These are phyloP conservation scores for Malassezia pachydermatis DNA, from an alignment of 1,284 basidiomycete species.

Conservation along the genomic window DNA sequence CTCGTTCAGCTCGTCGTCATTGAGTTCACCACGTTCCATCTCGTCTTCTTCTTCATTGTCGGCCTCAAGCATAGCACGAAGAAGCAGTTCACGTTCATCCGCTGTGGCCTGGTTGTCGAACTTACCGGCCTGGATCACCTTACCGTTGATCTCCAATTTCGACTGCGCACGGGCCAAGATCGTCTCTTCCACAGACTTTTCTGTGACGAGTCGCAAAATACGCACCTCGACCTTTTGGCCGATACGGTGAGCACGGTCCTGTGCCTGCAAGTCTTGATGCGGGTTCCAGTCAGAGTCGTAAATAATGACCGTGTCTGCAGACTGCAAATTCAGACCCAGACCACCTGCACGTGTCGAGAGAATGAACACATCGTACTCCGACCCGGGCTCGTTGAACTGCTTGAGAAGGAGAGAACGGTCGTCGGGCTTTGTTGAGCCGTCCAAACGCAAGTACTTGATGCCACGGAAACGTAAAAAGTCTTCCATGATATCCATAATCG, in stretches of 20 bases:
- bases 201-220: conserved; percentile 91
- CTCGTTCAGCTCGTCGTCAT: conserved; percentile 93
- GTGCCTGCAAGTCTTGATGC: conserved; percentile 69
- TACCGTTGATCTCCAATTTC: conserved; percentile 98
- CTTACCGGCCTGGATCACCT: conserved; percentile 77
- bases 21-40: conserved; percentile 69
- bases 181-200: conserved; percentile 95
- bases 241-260: conserved; percentile 85
- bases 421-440: conserved; percentile 96
- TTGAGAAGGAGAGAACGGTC: conserved; percentile 84
- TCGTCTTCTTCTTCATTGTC: conserved; percentile 48
- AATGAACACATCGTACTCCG: conserved; percentile 77
- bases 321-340: conserved; percentile 92
- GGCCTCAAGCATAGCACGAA: conserved; percentile 56
- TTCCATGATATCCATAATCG: conserved; percentile 99
- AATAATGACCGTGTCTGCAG: conserved; percentile 98
- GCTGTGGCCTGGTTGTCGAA: conserved; percentile 98
- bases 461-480: conserved; percentile 87
- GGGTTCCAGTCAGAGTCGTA: conserved; percentile 53
- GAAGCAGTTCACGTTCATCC: conserved; percentile 89
- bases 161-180: conserved; percentile 87
- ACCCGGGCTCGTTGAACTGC: conserved; percentile 80
- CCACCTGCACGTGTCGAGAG: conserved; percentile 88
- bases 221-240: conserved; percentile 97
- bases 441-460: conserved; percentile 84